Conservation (phyloP, 768 basidiomycete species). For the Cyathus striatus region DNA sequence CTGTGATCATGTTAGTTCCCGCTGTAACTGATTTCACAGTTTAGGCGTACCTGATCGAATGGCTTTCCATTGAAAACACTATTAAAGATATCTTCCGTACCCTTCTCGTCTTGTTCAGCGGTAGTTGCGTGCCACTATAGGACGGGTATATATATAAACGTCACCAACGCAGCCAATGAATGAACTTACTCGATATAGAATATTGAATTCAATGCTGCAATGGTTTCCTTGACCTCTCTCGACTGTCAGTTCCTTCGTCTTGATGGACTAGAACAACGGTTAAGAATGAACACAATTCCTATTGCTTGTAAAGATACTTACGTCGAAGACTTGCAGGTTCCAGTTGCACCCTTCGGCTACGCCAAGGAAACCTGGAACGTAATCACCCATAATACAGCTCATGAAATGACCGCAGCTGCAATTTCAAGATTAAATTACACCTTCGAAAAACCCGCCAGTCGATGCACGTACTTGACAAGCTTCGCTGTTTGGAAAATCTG, state of each 20-base stretch:
- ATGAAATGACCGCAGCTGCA: constrained; percentile 49
- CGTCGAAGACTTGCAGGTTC: constrained; percentile 47
- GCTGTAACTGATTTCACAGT: not conserved
- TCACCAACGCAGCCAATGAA: too few species aligned
- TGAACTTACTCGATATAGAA: constrained; percentile 34
- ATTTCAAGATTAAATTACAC: not conserved
- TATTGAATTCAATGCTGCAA: constrained; percentile 64
- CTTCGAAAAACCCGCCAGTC: not conserved
- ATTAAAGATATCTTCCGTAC: constrained; percentile 44
- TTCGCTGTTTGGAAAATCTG: constrained; percentile 54
- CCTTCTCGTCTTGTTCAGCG: constrained; percentile 41
- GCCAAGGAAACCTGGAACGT: constrained; percentile 54
- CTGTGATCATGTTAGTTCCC: not conserved
- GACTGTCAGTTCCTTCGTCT: constrained; percentile 24
- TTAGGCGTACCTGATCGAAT: constrained; percentile 22
- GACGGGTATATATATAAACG: too few species aligned
- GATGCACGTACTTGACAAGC: constrained; percentile 39
- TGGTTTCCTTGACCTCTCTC: constrained; percentile 59
- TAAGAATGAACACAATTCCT: not conserved
- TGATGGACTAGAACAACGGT: constrained; percentile 23
- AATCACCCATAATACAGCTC: constrained; percentile 51
- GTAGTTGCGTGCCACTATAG: constrained; percentile 55
- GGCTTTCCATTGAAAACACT: constrained; percentile 31
- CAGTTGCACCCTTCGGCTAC: constrained; percentile 47
- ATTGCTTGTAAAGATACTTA: constrained; percentile 5